A percentile compares a stretch with the other conserved stretches of the same genome.
Evolutionary conservation across 805 yeast genomes (phyloP).

Genomic region (Lachancea mirantina): DNA sequence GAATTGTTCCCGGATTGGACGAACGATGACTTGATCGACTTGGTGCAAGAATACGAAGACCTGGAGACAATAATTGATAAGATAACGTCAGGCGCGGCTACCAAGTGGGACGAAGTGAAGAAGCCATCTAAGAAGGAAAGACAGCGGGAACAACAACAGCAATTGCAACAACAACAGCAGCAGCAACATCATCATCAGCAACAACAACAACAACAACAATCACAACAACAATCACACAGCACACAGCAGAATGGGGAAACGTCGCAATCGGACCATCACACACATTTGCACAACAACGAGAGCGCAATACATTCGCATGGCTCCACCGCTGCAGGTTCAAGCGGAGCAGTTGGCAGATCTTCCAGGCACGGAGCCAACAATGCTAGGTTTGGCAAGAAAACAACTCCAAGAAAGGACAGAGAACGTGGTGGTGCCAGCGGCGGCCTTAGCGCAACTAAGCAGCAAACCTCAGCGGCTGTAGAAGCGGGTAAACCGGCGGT

Average conservation of each 20-base stretch:
- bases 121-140: slow-evolving; percentile 52
- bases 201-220: slow-evolving; percentile 13
- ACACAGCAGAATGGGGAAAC: slow-evolving; percentile 1
- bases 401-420: slow-evolving; percentile 1
- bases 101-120: slow-evolving; percentile 91
- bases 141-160: slow-evolving; percentile 20
- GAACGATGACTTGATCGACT: slow-evolving; percentile 67
- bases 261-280: slow-evolving; percentile 5
- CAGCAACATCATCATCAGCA: slow-evolving; percentile 14
- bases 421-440: slow-evolving; percentile 1
- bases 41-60: slow-evolving; percentile 70
- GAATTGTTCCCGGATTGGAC: slow-evolving; percentile 97
- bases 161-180: slow-evolving; percentile 14
- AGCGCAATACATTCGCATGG: slow-evolving; percentile 5
- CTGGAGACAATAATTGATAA: slow-evolving; percentile 76
- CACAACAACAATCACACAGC: slow-evolving; percentile 6
- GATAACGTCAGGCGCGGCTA: slow-evolving; percentile 83
- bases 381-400: slow-evolving; percentile 7
- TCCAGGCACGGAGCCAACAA: slow-evolving; percentile 3
- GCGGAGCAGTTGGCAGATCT: too few relatives aligned
- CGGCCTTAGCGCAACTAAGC: slow-evolving; percentile 13
- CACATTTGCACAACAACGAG: slow-evolving; percentile 20
- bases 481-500: slow-evolving; percentile 21
- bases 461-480: slow-evolving; percentile 11
- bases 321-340: slow-evolving; percentile 1